Conservation (phyloP, 106 monocot species). For the Dendrobium huoshanense region DNA sequence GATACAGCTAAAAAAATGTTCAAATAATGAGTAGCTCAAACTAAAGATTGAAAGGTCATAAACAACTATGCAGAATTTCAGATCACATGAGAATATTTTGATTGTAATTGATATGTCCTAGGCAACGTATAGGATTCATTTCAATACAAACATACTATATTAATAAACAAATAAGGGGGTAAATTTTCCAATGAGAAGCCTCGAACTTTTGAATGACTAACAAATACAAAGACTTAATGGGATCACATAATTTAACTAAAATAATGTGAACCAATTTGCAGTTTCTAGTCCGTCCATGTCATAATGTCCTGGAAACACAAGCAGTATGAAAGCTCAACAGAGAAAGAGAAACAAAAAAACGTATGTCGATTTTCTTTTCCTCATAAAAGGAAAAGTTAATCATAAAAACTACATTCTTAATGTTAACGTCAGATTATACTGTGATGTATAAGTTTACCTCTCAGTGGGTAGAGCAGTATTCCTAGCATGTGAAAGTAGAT, state of each 20-base stretch:
- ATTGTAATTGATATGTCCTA: neutral
- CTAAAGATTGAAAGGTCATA: neutral
- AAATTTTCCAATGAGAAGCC: neutral
- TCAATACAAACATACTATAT: neutral
- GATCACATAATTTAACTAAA: neutral
- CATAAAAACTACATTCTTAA: neutral
- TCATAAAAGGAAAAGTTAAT: neutral
- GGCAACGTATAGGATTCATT: neutral
- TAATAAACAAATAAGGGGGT: neutral
- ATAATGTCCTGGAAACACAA: neutral
- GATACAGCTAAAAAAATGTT: neutral
- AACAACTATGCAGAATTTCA: neutral
- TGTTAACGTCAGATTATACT: neutral
- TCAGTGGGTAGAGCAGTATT: constrained; percentile 29
- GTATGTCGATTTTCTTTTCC: neutral
- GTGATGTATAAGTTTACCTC: constrained; percentile 26
- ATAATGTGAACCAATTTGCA: neutral
- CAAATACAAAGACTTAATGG: neutral
- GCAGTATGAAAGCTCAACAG: neutral
- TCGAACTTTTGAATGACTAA: neutral
- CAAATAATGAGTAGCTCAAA: neutral
- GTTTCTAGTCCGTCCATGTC: neutral
- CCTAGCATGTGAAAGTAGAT: constrained; percentile 31
- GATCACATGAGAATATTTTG: neutral
- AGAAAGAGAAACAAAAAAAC: neutral